These are phyloP conservation scores for Puccinia novopanici DNA, from an alignment of 1,284 basidiomycete genomes.

Conservation along the genomic window DNA sequence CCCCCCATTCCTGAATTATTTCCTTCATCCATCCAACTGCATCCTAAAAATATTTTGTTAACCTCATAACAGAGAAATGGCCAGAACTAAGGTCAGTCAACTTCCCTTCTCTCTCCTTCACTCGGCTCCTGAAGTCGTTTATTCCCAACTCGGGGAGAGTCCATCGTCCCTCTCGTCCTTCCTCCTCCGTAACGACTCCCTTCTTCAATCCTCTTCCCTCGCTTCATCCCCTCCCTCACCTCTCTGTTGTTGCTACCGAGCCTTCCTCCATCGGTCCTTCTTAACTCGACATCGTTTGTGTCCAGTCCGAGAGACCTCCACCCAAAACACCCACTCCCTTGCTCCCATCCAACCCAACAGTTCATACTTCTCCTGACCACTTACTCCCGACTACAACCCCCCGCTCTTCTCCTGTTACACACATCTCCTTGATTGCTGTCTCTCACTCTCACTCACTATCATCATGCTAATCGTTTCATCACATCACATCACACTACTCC, in stretches of 20 bases:
- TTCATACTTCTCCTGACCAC: too few species aligned
- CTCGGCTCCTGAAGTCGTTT: neutral
- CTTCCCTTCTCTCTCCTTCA: neutral
- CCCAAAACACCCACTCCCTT: too few species aligned
- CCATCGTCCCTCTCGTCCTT: neutral
- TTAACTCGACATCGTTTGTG: too few species aligned
- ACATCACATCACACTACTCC: neutral
- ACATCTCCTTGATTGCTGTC: too few species aligned
- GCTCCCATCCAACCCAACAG: too few species aligned
- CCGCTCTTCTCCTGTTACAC: too few species aligned
- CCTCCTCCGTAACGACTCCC: neutral
- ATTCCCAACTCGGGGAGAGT: neutral
- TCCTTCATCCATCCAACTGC: slow-evolving; percentile 13
- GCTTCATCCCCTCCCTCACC: neutral
- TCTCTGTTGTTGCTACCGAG: too few species aligned
- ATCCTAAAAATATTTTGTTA: neutral
- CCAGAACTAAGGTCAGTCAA: slow-evolving; percentile 30
- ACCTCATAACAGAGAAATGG: slow-evolving; percentile 8
- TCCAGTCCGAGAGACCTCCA: too few species aligned
- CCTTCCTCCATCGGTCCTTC: too few species aligned
- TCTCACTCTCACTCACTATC: too few species aligned
- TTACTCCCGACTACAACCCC: too few species aligned
- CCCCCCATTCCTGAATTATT: slow-evolving; percentile 1
- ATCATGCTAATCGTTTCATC: too few species aligned
- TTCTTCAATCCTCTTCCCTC: neutral